Evolutionary conservation across 139 green algal species (phyloP), one percentile per base, ranked within the genome.

Genomic region (Chlorella sp.): DNA sequence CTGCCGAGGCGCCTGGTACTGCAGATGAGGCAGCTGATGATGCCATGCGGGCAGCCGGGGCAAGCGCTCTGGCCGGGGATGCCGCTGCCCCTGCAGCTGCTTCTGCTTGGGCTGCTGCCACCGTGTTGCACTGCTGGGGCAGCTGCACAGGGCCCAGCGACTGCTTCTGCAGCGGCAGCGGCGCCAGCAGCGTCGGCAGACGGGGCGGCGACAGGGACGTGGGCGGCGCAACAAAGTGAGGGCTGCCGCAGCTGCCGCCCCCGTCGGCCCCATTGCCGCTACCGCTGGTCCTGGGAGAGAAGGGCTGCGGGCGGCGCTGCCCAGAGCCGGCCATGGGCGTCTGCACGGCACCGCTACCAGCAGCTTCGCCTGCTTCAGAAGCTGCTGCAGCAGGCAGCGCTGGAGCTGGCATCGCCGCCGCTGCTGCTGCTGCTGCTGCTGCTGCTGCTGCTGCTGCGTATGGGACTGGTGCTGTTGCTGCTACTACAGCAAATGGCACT

Each of bases 201-300:
- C 26, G 48, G 48, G 48, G 48, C 48, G 48, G 48, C 7, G 48
- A 57, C 48, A 57, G 48, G 48, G 64, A 71, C 64, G 64, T 71
- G 64, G 64, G 64, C 64, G 60, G 15, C 60, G 64, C 2, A 26
- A 28, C 64, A 71, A 2, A 71, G 64, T 26, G 64, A 71, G 64
- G 22, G 64, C 21, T 32, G 64, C 21, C 40, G 34, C n/a, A 34
- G 64, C 21, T 32, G 64, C 21, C 40, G 7, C n/a, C 75, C 3
- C 4, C 77, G 76, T 83, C 66, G 80, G 53, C 61, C 32, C 36
- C 89, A 69, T 40, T 89, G 69, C 68, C 39, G 28, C 78, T 66
- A 21, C 37, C 7, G 76, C 77, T 75, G 40, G 73, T 12, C 24
- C 75, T 34, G 15, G 75, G 75, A 39, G 75, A 81, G 75, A 81